Base-by-base conservation (phyloP, 768 basidiomycete species). In the Lactarius akahatsu region DNA sequence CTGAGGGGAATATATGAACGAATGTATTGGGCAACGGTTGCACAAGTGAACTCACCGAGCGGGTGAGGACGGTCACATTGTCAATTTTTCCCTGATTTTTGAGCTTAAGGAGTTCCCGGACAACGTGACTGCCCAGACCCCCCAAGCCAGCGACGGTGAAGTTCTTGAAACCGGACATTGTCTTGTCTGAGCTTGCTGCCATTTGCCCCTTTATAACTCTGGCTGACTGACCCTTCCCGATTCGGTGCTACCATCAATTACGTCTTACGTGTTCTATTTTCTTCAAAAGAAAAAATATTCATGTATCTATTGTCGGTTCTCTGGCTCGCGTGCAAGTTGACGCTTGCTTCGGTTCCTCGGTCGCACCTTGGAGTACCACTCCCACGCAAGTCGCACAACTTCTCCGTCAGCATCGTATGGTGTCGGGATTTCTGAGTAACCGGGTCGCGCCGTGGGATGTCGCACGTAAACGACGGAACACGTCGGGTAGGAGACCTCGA, bases 401-500 rank as follows among this genome's bases (percentile, higher is more conserved):
- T 96, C 92, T 20, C 97, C 97, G 72, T 97, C 96, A 0, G 97
- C 95, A 69, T 96, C 94, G 76, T 91, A 98, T 2, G 97, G 97
- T 4, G 92, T 92, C 7, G 96, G 94, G 43, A 99, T 90, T 77
- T 99, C 97, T 18, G 90, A 92, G 78, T 96, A 95, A 7, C 92
- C 92, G 0, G 95, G 93, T n/a, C 94, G 86, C 0, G 96, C 97
- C 0, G 96, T 97, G 9, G 97, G 97, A 73, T 98, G 94, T 43
- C 97, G 91, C 38, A 98, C 86, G 75, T 96, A 98, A 60, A 98
- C 81, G 16, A 89, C 89, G 2, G 95, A 93, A 76, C 96, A 98
- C 11, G 94, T 94, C 57, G 83, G 73, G 81, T 91, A 98, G 64
- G 88, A 91, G 15, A 88, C 85, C 71, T 96, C 92, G 61, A 94